These are phyloP conservation scores for Smallanthus sonchifolius DNA, from an alignment of 129 eudicot species.

Conservation along the genomic window DNA sequence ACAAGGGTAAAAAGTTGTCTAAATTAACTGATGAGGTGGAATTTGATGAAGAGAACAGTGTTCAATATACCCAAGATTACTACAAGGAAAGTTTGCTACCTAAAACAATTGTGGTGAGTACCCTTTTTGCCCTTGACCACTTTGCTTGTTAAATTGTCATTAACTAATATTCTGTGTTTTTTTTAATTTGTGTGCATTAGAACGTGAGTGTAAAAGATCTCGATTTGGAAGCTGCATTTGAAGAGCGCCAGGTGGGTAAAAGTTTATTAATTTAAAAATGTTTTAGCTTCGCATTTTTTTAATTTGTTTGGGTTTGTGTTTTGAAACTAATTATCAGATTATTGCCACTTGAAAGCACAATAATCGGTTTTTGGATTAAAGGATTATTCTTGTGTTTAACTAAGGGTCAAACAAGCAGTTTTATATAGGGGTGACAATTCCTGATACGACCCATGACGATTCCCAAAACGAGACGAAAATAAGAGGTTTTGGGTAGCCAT, in stretches of 20 bases:
- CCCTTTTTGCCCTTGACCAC: not conserved
- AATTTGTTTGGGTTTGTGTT: not conserved
- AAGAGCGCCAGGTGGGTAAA: slow-evolving; percentile 82
- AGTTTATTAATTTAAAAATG: not conserved
- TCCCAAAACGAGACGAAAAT: no score
- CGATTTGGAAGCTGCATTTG: slow-evolving; percentile 89
- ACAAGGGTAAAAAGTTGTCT: slow-evolving; percentile 63
- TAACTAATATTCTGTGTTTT: not conserved
- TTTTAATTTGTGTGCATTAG: slow-evolving; percentile 31
- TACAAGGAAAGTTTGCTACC: slow-evolving; percentile 55
- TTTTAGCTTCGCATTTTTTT: not conserved
- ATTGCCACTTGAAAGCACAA: no score
- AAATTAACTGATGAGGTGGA: slow-evolving; percentile 88
- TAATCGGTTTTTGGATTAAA: no score
- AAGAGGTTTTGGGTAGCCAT: no score
- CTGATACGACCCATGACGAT: no score
- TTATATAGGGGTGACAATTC: no score
- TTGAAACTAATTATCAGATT: not conserved
- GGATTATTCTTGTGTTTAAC: no score
- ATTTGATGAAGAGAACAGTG: slow-evolving; percentile 71
- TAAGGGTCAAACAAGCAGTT: no score
- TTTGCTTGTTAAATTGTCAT: slow-evolving; percentile 6
- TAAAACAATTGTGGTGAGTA: slow-evolving; percentile 58
- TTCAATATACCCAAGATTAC: slow-evolving; percentile 55
- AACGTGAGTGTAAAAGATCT: slow-evolving; percentile 78